Percentiles rank a stretch among this genome's conserved stretches.
phyloP scores from a whole-genome alignment of 23 red algal species.

The Porphyridium purpureum region DNA sequence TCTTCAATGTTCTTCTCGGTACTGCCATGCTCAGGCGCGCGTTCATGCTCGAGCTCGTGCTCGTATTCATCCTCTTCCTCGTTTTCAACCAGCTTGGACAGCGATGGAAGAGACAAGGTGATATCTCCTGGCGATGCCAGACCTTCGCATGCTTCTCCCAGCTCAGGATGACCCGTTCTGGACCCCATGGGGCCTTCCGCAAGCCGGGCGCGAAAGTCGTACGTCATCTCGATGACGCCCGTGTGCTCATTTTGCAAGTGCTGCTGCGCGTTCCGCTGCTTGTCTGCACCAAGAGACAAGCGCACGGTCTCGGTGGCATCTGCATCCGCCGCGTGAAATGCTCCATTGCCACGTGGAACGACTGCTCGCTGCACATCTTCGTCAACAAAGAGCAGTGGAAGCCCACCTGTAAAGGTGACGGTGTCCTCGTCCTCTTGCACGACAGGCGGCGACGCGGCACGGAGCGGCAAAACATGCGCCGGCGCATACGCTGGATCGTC shows the following conservation, averaged over 20 bases:
- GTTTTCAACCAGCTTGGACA: background rate
- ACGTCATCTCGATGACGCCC: background rate
- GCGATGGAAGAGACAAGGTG: background rate
- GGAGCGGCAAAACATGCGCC: background rate
- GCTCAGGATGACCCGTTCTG: background rate
- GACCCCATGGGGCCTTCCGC: background rate
- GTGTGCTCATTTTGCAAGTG: background rate
- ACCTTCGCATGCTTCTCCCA: too few species aligned
- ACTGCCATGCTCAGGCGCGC: too few species aligned
- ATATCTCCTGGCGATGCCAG: background rate
- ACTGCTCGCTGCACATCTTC: too few species aligned
- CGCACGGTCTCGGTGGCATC: background rate
- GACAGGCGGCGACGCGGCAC: background rate
- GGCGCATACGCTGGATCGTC: background rate
- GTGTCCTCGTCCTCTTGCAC: background rate
- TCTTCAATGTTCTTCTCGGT: background rate
- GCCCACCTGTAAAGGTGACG: background rate
- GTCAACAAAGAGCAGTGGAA: too few species aligned
- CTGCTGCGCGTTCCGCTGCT: background rate
- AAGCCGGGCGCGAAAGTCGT: background rate
- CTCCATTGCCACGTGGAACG: too few species aligned
- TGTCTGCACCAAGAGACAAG: background rate
- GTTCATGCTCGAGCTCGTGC: too few species aligned
- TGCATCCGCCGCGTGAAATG: too few species aligned
- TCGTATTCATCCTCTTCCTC: background rate